Percentiles rank a stretch among this genome's conserved stretches.
phyloP scores from a whole-genome alignment of 257 asterid genomes.

The Pogostemon cablin region DNA sequence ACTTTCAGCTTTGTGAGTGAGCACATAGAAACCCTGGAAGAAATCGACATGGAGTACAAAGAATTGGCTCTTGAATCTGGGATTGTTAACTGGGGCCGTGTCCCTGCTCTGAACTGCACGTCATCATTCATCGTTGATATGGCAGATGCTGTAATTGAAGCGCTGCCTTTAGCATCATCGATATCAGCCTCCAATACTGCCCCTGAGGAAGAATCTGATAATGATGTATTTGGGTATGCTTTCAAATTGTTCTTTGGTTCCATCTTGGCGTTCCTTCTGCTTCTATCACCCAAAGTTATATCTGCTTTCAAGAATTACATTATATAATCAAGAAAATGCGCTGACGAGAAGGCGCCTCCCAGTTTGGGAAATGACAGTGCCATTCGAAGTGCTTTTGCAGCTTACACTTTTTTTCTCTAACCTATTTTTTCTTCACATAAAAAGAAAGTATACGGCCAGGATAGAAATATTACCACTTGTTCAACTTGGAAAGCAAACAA shows the following conservation, averaged over 20 bases:
- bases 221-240: slow-evolving; percentile 47
- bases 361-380: not conserved
- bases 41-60: slow-evolving; percentile 94
- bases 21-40: slow-evolving; percentile 98
- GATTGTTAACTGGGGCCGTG: slow-evolving; percentile 91
- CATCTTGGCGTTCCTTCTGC: slow-evolving; percentile 68
- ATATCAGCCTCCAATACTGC: slow-evolving; percentile 46
- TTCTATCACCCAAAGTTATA: slow-evolving; percentile 57
- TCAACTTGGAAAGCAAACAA: not conserved
- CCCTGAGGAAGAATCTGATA: slow-evolving; percentile 42
- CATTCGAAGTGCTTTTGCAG: slow-evolving; percentile 12
- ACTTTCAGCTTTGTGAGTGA: slow-evolving; percentile 90
- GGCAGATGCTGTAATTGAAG: slow-evolving; percentile 92
- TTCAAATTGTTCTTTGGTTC: slow-evolving; percentile 74
- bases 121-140: slow-evolving; percentile 79
- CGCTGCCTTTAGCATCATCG: slow-evolving; percentile 76
- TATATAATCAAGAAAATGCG: slow-evolving; percentile 21
- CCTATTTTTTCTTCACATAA: not conserved
- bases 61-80: slow-evolving; percentile 90
- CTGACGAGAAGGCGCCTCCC: not conserved
- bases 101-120: slow-evolving; percentile 93
- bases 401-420: not conserved
- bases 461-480: not conserved
- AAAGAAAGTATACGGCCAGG: not conserved
- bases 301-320: slow-evolving; percentile 51